Conservation (phyloP, 176 grass and related monocot genomes). For the Sorghum bicolor region DNA sequence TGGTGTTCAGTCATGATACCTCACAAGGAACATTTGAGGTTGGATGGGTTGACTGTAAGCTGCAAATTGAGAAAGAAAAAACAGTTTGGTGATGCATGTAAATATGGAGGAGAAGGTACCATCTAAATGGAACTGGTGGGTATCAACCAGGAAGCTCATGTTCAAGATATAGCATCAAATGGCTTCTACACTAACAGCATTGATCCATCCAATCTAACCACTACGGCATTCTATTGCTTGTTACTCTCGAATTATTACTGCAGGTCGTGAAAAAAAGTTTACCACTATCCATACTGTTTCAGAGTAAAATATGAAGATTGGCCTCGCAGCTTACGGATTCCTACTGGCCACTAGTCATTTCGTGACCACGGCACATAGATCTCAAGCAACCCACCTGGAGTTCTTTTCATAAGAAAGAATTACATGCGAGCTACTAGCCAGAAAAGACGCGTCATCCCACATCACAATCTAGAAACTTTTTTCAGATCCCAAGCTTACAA, state of each 20-base stretch:
- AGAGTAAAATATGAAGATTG: not conserved
- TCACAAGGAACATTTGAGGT: slow-evolving; percentile 46
- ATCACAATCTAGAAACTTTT: not conserved
- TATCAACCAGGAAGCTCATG: not conserved
- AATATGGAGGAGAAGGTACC: not conserved
- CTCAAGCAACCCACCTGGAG: not conserved
- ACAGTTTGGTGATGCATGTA: not conserved
- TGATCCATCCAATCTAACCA: not conserved
- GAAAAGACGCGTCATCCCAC: not conserved
- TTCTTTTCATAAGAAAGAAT: slow-evolving; percentile 13
- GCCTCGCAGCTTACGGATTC: not conserved
- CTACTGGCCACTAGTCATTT: not conserved
- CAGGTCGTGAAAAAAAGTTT: not conserved
- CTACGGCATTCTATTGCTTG: not conserved
- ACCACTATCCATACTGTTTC: not conserved
- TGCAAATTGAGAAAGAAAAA: slow-evolving; percentile 4
- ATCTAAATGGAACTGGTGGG: not conserved
- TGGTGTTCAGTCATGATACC: slow-evolving; percentile 74
- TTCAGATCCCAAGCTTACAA: not conserved
- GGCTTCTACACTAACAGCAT: not conserved
- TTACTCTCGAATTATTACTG: not conserved
- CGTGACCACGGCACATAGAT: not conserved
- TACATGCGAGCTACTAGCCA: not conserved
- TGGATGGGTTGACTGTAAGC: not conserved
- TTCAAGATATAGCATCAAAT: not conserved